Base-by-base conservation (phyloP, 495 filamentous ascomycete genomes). In the Sordaria brevicollis region DNA sequence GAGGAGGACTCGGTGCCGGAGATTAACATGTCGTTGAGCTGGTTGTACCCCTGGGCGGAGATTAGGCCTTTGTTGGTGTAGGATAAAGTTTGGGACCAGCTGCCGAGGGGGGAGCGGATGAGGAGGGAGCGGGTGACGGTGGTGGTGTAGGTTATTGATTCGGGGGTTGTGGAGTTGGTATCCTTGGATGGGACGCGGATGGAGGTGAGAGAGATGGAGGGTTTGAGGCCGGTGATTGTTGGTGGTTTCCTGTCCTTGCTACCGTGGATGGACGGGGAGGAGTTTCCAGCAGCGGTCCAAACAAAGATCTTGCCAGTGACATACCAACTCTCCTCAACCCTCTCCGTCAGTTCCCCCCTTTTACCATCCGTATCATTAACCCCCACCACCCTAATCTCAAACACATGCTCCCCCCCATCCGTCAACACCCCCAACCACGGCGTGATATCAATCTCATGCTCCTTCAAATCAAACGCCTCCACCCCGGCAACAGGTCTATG, bases 401-500 rank as follows among this genome's bases (percentile, higher is more conserved):
- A 93, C 5, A 82, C 87, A 79, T 95, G 93, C 11, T 80, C 70
- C 2, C 79, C 49, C 2, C 87, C 89, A 74, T 92, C 88, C 57
- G 86, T 88, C 7, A 96, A 81, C 19, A 91, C 38, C 0, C 90
- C 87, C 0, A 96, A 78, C 75, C 88, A 95, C 1, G 92, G 90
- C 4, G 92, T 91, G 54, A 96, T 89, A 75, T 96, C 93, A 71
- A 96, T 92, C 74, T 95, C 91, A 69, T 92, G 89, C 68, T 93
- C 88, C 9, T 88, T 85, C 13, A 96, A 81, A 75, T 97, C 93
- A 76, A 93, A 96, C 2, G 92, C 87, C 67, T 94, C 90, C 65
- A 93, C 92, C 1, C 93, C 92, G 13, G 92, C 92, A 71, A 97
- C 89, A 1, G 93, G 93, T 0, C 91, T 83, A 89, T 93, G 96